Conservation (phyloP, 1,284 basidiomycete species). For the Papiliotrema laurentii region DNA sequence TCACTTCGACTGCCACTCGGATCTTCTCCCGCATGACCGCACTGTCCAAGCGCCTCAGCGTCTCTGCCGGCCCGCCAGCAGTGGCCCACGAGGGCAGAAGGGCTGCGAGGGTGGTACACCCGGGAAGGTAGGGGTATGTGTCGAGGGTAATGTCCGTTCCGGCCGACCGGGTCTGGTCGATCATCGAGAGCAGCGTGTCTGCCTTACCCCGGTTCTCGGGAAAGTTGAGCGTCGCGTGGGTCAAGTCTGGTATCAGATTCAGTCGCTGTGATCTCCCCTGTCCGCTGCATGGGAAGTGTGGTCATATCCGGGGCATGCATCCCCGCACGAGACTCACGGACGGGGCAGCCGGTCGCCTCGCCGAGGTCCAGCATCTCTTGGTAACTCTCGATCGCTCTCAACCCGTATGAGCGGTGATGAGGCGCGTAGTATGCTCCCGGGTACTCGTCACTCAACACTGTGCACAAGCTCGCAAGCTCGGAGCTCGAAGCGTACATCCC, state of each 20-base stretch:
- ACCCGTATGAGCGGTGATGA: conserved; percentile 43
- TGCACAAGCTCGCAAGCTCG: conserved; percentile 36
- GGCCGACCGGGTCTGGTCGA: conserved; percentile 22
- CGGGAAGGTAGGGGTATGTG: conserved; percentile 46
- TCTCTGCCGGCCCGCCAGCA: conserved; percentile 35
- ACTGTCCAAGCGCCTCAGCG: conserved; percentile 32
- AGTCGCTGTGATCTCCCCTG: too few relatives aligned
- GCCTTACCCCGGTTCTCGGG: conserved; percentile 39
- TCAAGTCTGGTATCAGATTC: conserved; percentile 29
- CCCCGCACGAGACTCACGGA: conserved; percentile 32
- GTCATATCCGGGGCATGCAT: too few relatives aligned
- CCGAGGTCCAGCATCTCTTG: conserved; percentile 42
- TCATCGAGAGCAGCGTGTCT: conserved; percentile 28
- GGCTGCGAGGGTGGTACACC: conserved; percentile 42
- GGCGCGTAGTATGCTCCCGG: conserved; percentile 42
- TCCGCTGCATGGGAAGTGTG: too few relatives aligned
- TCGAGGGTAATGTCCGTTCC: conserved; percentile 41
- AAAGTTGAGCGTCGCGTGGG: conserved; percentile 47
- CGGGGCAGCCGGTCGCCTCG: conserved; percentile 30
- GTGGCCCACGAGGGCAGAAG: conserved; percentile 42
- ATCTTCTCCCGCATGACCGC: conserved; percentile 30
- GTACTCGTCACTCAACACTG: conserved; percentile 24
- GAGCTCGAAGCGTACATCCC: conserved; percentile 46
- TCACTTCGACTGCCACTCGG: conserved; percentile 32
- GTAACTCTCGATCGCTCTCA: conserved; percentile 35